Evolutionary conservation across 1,139 yeast genomes (phyloP).

Genomic region (Zygosaccharomyces pseudobailii): DNA sequence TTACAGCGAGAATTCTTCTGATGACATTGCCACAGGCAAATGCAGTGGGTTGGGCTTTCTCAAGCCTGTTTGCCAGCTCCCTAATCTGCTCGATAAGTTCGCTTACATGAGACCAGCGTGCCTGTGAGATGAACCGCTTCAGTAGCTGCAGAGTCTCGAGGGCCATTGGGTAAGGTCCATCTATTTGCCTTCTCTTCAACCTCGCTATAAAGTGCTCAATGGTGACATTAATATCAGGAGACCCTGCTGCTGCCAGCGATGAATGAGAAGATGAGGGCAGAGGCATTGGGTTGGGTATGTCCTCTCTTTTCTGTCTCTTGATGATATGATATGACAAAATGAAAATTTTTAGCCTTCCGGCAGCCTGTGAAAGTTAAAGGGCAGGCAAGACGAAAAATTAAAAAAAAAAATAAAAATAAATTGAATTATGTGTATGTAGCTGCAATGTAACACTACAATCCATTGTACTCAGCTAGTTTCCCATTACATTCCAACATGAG

Average conservation of each 20-base stretch:
- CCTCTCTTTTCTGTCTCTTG: background rate
- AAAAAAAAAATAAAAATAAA: background rate
- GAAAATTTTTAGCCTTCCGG: background rate
- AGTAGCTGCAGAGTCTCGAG: slow-evolving; percentile 80
- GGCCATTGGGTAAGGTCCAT: slow-evolving; percentile 65
- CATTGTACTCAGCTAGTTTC: slow-evolving; percentile 30
- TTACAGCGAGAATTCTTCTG: slow-evolving; percentile 79
- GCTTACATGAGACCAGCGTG: slow-evolving; percentile 76
- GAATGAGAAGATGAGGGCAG: slow-evolving; percentile 6
- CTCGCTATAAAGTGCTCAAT: slow-evolving; percentile 40
- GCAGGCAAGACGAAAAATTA: background rate
- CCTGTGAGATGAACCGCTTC: slow-evolving; percentile 84
- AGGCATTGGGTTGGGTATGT: slow-evolving; percentile 5
- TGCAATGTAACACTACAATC: slow-evolving; percentile 8
- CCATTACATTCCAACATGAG: slow-evolving; percentile 25
- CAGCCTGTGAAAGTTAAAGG: background rate
- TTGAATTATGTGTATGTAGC: background rate
- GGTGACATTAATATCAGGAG: slow-evolving; percentile 32
- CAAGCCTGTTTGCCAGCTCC: slow-evolving; percentile 53
- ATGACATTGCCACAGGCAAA: slow-evolving; percentile 87
- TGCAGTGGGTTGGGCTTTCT: slow-evolving; percentile 69
- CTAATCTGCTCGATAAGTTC: slow-evolving; percentile 70
- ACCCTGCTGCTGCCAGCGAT: slow-evolving; percentile 6
- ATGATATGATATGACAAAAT: background rate
- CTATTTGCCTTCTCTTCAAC: slow-evolving; percentile 32